Base-by-base conservation (phyloP, 495 filamentous ascomycete genomes). In the Annulohypoxylon nitens region DNA sequence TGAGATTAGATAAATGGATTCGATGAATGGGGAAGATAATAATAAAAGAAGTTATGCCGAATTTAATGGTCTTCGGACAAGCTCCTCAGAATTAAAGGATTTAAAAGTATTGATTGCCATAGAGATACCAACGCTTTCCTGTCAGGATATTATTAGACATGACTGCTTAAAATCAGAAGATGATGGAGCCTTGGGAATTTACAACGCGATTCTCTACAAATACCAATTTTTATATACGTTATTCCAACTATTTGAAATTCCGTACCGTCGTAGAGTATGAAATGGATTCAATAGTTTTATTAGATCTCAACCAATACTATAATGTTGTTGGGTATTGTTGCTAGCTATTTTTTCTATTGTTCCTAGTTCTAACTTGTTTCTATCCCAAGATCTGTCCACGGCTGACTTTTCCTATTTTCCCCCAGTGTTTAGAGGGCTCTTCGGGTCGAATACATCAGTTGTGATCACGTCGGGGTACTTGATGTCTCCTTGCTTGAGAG, bases 391-490 rank as follows among this genome's bases (percentile, higher is more conserved):
- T 1, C 20, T 9, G 36, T 10, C 12, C 26, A 30, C 8, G 57
- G 8, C 20, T 16, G 18, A 60, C 10, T 45, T 18, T 45, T 18
- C 70, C 10, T 69, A 69, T 53, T 70, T 70, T 67, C 76, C 80
- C 37, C 85, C 84, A 33, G 81, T 85, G 75, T 88, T 88, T 57
- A 87, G 76, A 2, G 83, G 80, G 75, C 86, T 85, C 76, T 85
- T 81, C 37, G 82, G 78, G 73, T 90, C 88, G 81, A 90, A 95
- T 48, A 93, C 88, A 55, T 87, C 87, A 64, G 87, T 94, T 81
- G 96, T 91, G 79, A 98, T 97, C 74, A 88, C 83, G 64, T 92
- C 90, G 30, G 94, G 93, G 85, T 97, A 97, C 71, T 79, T 86
- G 77, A 98, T 82, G 2, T 88, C 92, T 55, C 90, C 89, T 85